phyloP scores from a whole-genome alignment of 257 asterid species.

The Solanum sejunctum region DNA sequence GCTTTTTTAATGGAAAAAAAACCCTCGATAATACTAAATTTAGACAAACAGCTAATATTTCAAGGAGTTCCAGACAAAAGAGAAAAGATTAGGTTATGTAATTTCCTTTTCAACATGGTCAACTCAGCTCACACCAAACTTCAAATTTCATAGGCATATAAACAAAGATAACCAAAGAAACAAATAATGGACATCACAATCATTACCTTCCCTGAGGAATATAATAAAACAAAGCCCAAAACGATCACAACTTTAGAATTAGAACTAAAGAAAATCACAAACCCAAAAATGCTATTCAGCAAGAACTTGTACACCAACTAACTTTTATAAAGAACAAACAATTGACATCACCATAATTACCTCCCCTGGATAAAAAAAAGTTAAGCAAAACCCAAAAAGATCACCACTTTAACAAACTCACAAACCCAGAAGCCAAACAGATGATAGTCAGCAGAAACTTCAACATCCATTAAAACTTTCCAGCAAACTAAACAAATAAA shows the following conservation, averaged over 20 bases:
- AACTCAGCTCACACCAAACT: not conserved
- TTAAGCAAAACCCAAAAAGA: not conserved
- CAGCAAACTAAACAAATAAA: not conserved
- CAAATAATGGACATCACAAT: not conserved
- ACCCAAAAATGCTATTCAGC: not conserved
- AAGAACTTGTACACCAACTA: not conserved
- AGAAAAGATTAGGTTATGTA: not conserved
- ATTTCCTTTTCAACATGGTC: not conserved
- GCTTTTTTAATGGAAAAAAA: not conserved
- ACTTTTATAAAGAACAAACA: not conserved
- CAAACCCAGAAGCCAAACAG: not conserved
- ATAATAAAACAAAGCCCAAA: not conserved
- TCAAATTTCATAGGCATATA: not conserved
- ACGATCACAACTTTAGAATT: not conserved
- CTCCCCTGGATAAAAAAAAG: not conserved
- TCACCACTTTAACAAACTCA: not conserved
- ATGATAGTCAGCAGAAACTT: not conserved
- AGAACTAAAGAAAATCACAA: not conserved
- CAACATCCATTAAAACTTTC: not conserved
- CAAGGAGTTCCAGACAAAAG: not conserved
- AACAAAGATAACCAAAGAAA: not conserved
- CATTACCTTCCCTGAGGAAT: not conserved
- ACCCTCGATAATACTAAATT: not conserved
- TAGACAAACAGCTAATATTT: not conserved
- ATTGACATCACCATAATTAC: not conserved